Percentiles rank a stretch among this genome's conserved stretches.
Conservation (phyloP, 1,139 yeast genomes). For the Eremothecium coryli region DNA sequence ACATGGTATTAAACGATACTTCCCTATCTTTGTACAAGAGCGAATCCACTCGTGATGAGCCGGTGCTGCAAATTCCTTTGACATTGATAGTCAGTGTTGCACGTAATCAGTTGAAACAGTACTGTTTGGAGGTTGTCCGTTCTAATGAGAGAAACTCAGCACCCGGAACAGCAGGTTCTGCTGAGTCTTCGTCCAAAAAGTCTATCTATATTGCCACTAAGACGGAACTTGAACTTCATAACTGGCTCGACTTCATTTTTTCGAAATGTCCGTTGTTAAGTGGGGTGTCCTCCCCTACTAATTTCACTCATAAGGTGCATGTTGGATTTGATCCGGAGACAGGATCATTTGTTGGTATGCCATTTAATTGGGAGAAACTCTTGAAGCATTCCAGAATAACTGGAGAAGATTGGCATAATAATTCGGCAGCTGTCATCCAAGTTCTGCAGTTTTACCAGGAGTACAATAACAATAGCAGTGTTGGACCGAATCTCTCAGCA, state of each 20-base stretch:
- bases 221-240: slow-evolving; percentile 68
- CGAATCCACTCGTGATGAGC: slow-evolving; percentile 41
- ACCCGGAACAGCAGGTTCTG: slow-evolving; percentile 10
- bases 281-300: slow-evolving; percentile 69
- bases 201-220: slow-evolving; percentile 70
- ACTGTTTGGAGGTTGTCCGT: slow-evolving; percentile 73
- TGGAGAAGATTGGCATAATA: slow-evolving; percentile 74
- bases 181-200: slow-evolving; percentile 35
- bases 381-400: slow-evolving; percentile 72
- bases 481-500: slow-evolving; percentile 5
- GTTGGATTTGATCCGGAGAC: slow-evolving; percentile 58
- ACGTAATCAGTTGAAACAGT: slow-evolving; percentile 56
- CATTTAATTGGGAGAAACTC: slow-evolving; percentile 69
- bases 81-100: slow-evolving; percentile 49
- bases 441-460: slow-evolving; percentile 76
- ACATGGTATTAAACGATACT: slow-evolving; percentile 65
- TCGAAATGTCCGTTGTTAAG: slow-evolving; percentile 78
- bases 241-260: slow-evolving; percentile 87
- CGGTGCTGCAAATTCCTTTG: slow-evolving; percentile 44
- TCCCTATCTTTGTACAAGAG: slow-evolving; percentile 66
- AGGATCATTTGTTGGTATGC: slow-evolving; percentile 69
- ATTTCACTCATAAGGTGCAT: slow-evolving; percentile 65
- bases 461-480: slow-evolving; percentile 28
- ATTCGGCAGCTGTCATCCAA: slow-evolving; percentile 81
- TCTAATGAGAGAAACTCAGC: slow-evolving; percentile 25